Conservation (phyloP, 2,329 filamentous ascomycete species). For the Rutstroemia sp. region DNA sequence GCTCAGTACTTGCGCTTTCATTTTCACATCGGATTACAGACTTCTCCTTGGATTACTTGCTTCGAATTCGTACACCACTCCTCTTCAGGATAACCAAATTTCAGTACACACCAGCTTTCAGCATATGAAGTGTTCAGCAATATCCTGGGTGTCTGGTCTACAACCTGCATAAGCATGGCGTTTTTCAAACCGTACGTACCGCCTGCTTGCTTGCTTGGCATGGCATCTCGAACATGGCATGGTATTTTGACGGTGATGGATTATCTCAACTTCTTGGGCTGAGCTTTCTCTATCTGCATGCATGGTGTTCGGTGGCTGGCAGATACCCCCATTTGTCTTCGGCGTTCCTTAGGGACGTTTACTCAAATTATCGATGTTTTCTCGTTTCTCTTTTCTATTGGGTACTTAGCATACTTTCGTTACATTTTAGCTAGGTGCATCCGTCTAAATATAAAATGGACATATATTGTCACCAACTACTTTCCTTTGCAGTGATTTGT, state of each 20-base stretch:
- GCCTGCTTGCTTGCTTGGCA: too few relatives aligned
- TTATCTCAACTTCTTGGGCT: too few relatives aligned
- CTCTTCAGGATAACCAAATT: too few relatives aligned
- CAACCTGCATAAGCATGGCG: background rate
- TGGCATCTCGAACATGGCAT: background rate
- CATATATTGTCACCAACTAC: background rate
- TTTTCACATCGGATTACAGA: too few relatives aligned
- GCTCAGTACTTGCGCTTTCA: too few relatives aligned
- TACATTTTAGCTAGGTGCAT: background rate
- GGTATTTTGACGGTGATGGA: background rate
- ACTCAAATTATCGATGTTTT: background rate
- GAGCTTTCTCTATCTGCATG: too few relatives aligned
- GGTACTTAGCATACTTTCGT: background rate
- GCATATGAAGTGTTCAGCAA: background rate
- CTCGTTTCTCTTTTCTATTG: background rate
- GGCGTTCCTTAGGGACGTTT: too few relatives aligned
- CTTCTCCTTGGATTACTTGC: too few relatives aligned
- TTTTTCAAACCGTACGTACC: background rate
- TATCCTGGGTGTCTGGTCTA: background rate
- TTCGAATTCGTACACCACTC: too few relatives aligned
- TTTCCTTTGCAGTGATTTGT: too few relatives aligned
- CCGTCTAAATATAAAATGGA: background rate
- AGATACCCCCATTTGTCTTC: background rate
- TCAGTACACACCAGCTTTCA: background rate
- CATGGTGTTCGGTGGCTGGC: background rate